Base-by-base conservation (phyloP, 2,329 filamentous ascomycete species). In the Fusarium heterosporum region DNA sequence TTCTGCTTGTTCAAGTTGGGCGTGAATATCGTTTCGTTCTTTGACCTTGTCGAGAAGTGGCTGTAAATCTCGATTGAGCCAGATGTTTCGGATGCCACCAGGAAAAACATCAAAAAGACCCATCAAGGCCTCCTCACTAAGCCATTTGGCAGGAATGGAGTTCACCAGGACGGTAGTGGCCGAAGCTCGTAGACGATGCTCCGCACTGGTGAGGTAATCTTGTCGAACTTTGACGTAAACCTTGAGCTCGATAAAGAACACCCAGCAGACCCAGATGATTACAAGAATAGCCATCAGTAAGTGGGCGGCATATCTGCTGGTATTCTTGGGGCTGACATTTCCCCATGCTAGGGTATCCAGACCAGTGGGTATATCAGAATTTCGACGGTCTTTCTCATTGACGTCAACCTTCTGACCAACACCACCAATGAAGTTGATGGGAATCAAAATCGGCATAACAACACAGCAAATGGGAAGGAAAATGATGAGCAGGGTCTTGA, bases 101-200 rank as follows among this genome's bases (percentile, higher is more conserved):
- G 96, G 96, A 71, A 97, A 98, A 2, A 98, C 94, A 76, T 99
- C 96, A 73, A 96, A 99, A 0, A 99, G 83, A 1, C 90, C 91
- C 58, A 89, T 86, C 6, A 99, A 84, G 1, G 93, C 92, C 42
- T 97, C 89, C 47, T 93, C 87, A 3, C 87, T 93, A 9, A 97
- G 87, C 96, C 96, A 99, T 74, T 96, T 97, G 39, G 86, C 82
- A 2, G 96, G 96, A 50, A 99, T 97, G 12, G 90, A 91, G 66
- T 90, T 96, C 51, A 99, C 93, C 8, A 99, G 84, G 45, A 99
- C 95, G 0, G 96, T 99, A 8, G 95, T 99, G 3, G 96, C 95
- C 16, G 95, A 98, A 17, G 96, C 96, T 43, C 93, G 89, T 17
- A 99, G 85, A 19, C 96, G 92, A 78, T 99, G 96, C 77, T 98